These are phyloP conservation scores for Ophiocordyceps camponoti-saundersi DNA, from an alignment of 2,329 filamentous ascomycete genomes.

Conservation along the genomic window DNA sequence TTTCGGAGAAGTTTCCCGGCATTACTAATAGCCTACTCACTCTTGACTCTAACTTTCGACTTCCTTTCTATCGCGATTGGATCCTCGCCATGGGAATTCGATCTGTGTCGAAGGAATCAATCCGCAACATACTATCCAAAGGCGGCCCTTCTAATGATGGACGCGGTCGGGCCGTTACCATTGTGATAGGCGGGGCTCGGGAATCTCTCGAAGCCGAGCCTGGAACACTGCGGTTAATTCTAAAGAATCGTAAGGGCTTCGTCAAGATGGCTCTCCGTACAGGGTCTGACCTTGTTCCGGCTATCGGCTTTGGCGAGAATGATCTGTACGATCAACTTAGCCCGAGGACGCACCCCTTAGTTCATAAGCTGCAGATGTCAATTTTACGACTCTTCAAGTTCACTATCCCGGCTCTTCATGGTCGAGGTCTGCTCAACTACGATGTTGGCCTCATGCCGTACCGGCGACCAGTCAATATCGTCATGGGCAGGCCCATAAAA, in stretches of 20 bases:
- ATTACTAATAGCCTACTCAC: slow-evolving; percentile 91
- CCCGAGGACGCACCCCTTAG: slow-evolving; percentile 55
- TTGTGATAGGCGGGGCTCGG: slow-evolving; percentile 81
- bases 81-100: slow-evolving; percentile 75
- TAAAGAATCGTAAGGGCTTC: slow-evolving; percentile 78
- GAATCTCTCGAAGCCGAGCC: slow-evolving; percentile 85
- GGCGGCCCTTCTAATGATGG: slow-evolving; percentile 65
- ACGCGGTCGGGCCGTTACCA: slow-evolving; percentile 90
- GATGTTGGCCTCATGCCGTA: slow-evolving; percentile 95
- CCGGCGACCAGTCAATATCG: slow-evolving; percentile 69
- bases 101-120: slow-evolving; percentile 81
- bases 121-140: slow-evolving; percentile 69
- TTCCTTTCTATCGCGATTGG: slow-evolving; percentile 89
- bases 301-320: slow-evolving; percentile 88
- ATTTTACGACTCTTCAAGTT: slow-evolving; percentile 81
- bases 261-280: slow-evolving; percentile 83
- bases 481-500: slow-evolving; percentile 68
- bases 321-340: slow-evolving; percentile 86
- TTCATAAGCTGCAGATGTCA: slow-evolving; percentile 69
- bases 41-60: slow-evolving; percentile 87
- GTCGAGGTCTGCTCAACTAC: slow-evolving; percentile 89
- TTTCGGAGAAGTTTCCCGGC: slow-evolving; percentile 74
- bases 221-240: slow-evolving; percentile 56
- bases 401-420: slow-evolving; percentile 80
- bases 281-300: slow-evolving; percentile 86